These are phyloP conservation scores for Pythium biforme DNA, from an alignment of 352 stramenopile genomes.

Conservation along the genomic window DNA sequence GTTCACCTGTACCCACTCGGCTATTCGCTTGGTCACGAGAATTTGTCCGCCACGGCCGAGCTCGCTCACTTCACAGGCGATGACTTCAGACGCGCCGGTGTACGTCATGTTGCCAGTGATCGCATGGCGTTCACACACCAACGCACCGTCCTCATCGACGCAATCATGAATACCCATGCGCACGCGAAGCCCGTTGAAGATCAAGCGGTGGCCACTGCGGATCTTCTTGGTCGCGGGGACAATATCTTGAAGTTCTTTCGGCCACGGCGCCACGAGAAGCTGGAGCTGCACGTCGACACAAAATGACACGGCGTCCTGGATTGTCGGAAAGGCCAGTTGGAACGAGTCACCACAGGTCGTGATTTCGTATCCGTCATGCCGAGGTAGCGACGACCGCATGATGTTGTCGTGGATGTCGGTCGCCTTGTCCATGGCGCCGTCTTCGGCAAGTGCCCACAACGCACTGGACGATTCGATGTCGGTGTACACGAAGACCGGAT, in stretches of 20 bases:
- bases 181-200: conserved; percentile 32
- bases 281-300: conserved; percentile 20
- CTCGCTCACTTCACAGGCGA: conserved; percentile 27
- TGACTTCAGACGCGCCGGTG: conserved; percentile 24
- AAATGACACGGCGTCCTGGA: conserved; percentile 47
- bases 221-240: conserved; percentile 45
- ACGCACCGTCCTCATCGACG: background rate
- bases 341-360: conserved; percentile 71
- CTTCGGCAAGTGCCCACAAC: conserved; percentile 12
- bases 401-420: conserved; percentile 36
- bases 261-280: conserved; percentile 47
- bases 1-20: conserved; percentile 22
- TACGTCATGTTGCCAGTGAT: conserved; percentile 31
- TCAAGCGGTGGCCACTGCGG: background rate
- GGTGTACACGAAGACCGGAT: conserved; percentile 39
- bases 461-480: conserved; percentile 22
- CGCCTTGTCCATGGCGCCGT: conserved; percentile 33
- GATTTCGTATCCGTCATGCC: conserved; percentile 71
- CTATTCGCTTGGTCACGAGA: conserved; percentile 24
- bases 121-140: conserved; percentile 25
- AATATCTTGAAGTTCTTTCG: conserved; percentile 51
- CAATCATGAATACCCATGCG: conserved; percentile 37
- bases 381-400: conserved; percentile 28
- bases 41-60: conserved; percentile 33
- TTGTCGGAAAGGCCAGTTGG: conserved; percentile 67